Conservation (phyloP, 768 basidiomycete species). For the Termitomyces sp. region DNA sequence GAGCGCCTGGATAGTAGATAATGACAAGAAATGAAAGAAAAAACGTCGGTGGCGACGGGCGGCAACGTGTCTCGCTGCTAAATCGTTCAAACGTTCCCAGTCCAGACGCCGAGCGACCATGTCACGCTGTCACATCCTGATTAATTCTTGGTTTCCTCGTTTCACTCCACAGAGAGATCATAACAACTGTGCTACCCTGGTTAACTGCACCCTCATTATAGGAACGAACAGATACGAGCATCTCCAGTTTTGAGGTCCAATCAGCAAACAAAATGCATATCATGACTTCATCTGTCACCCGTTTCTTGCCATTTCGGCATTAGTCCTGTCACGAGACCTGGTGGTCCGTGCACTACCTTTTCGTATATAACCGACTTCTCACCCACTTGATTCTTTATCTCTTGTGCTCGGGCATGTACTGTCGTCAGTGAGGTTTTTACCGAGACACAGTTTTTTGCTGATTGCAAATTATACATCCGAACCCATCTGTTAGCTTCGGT, state of each 20-base stretch:
- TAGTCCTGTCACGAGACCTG: conserved; percentile 2
- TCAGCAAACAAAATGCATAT: neutral
- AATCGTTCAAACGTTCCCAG: neutral
- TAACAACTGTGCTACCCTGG: neutral
- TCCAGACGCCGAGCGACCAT: conserved; percentile 1
- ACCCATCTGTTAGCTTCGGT: conserved; percentile 87
- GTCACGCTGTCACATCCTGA: conserved; percentile 10
- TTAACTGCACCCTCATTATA: neutral
- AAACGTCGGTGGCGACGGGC: conserved; percentile 11
- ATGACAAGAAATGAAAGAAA: conserved; percentile 13
- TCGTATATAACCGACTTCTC: conserved; percentile 34
- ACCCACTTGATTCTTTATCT: conserved; percentile 41
- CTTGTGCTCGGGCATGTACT: conserved; percentile 96
- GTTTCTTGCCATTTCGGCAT: neutral
- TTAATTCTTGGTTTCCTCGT: neutral
- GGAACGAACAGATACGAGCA: neutral
- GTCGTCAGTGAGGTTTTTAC: conserved; percentile 94
- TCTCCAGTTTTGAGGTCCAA: neutral
- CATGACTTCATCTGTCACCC: neutral
- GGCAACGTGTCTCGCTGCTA: conserved; percentile 12
- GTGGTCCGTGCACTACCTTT: conserved; percentile 48
- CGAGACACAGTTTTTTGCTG: conserved; percentile 94
- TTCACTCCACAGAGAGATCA: neutral
- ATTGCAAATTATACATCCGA: conserved; percentile 98
- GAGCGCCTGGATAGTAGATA: conserved; percentile 17